Evolutionary conservation across 257 asterid species (phyloP), one percentile per base, ranked within the genome.

Genomic region (Scutellaria minor): DNA sequence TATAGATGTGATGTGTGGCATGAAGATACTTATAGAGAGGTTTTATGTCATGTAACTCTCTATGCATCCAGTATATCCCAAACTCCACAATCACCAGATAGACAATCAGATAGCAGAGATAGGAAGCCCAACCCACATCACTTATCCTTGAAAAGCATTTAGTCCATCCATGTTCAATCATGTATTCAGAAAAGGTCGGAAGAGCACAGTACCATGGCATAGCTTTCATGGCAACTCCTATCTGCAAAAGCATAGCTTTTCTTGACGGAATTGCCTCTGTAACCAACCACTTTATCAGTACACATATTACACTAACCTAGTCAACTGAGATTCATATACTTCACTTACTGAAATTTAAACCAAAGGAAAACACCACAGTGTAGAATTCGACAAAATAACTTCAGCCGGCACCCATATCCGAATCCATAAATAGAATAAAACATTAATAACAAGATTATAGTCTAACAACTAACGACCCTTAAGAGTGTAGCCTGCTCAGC

Each of bases 31-130:
- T 95, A 78, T 95, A 92, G 31, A 95, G 93, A 53, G 99, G 99
- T 68, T 57, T 92, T 75, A 93, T 88, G 86, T 92, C 99, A 66
- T 95, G 99, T 78, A 95, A 82, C 81, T 91, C 97, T 58, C 98
- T 80, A 50, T 95, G 99, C 99, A 92, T 87, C 99, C 99, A 95
- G 70, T 95, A 95, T 72, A 95, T 95, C 47, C 97, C 97, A 58
- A 90, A 89, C 85, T 95, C 99, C 70, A 91, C 99, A 31, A 91
- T 45, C 27, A 85, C 85, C 54, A 95, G 89, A 81, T 95, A 95
- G 75, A 69, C 57, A 55, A 61, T 12, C 57, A 85, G 41, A 76
- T 92, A 88, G 75, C 61, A 41, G 24, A 84, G 12, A 78, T 90
- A 95, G 12, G 81, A 61, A 65, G 73, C 77, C 89, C 86, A 86